These are phyloP conservation scores for Fusarium abutilonis DNA, from an alignment of 2,329 filamentous ascomycete species.

Conservation along the genomic window DNA sequence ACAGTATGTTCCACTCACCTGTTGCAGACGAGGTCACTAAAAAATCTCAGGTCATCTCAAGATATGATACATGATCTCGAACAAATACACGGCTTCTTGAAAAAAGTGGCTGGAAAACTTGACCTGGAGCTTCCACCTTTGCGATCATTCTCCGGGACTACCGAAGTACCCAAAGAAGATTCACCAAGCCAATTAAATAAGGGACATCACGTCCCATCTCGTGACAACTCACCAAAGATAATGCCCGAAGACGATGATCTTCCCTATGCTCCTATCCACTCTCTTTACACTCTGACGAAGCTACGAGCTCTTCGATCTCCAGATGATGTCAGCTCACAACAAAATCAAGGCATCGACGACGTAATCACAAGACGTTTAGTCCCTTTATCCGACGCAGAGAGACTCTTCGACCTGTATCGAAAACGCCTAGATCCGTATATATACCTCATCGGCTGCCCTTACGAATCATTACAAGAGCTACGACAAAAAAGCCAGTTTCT, in stretches of 20 bases:
- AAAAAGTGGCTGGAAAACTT: conserved; percentile 19
- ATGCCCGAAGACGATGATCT: conserved; percentile 46
- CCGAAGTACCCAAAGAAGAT: conserved; percentile 16
- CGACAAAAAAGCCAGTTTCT: conserved; percentile 65
- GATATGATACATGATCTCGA: conserved; percentile 19
- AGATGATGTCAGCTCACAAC: conserved; percentile 32
- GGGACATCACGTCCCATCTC: conserved; percentile 26
- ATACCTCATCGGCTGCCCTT: conserved; percentile 61
- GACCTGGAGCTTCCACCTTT: conserved; percentile 24
- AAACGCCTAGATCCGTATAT: conserved; percentile 61
- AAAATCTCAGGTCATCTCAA: not conserved
- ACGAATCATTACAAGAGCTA: conserved; percentile 59
- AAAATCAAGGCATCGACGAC: conserved; percentile 37
- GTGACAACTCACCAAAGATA: conserved; percentile 31
- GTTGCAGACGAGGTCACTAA: not conserved
- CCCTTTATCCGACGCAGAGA: conserved; percentile 58
- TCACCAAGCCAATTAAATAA: conserved; percentile 15
- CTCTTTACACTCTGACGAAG: conserved; percentile 50
- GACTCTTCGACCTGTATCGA: conserved; percentile 60
- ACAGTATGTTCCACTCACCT: conserved; percentile 39
- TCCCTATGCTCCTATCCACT: conserved; percentile 50
- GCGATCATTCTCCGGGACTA: conserved; percentile 6
- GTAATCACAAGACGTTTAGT: conserved; percentile 53
- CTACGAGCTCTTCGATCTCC: conserved; percentile 48
- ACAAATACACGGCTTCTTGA: conserved; percentile 29